Evolutionary conservation across 139 green algal genomes (phyloP).

Genomic region (Picochlorum sp.): DNA sequence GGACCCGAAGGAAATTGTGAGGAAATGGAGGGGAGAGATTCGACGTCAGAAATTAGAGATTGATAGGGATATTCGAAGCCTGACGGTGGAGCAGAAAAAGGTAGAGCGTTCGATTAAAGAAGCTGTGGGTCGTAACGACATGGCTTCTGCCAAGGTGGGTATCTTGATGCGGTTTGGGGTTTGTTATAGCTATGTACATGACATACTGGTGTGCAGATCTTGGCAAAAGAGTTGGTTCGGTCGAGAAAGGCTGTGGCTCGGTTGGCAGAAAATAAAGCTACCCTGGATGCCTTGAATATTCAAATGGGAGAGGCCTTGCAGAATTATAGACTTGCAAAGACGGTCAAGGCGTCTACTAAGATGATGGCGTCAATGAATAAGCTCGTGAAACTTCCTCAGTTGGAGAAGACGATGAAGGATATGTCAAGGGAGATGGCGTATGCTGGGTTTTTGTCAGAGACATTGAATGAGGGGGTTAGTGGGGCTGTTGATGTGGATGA

Average conservation of each 20-base stretch:
- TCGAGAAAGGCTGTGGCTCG: constrained; percentile 42
- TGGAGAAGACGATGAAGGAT: constrained; percentile 68
- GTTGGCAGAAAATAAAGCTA: constrained; percentile 77
- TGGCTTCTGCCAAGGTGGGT: constrained; percentile 45
- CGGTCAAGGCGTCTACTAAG: constrained; percentile 54
- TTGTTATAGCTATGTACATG: not conserved
- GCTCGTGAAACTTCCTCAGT: constrained; percentile 64
- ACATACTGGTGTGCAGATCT: constrained; percentile 26
- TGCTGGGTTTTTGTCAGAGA: constrained; percentile 84
- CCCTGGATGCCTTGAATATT: constrained; percentile 62
- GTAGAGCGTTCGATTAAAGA: constrained; percentile 63
- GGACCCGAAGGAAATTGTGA: constrained; percentile 43
- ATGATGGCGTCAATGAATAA: constrained; percentile 73
- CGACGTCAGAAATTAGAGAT: constrained; percentile 21
- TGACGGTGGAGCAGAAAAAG: constrained; percentile 73
- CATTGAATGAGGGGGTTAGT: constrained; percentile 71
- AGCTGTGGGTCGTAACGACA: constrained; percentile 72
- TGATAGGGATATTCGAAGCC: constrained; percentile 46
- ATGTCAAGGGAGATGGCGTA: constrained; percentile 86
- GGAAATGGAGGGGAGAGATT: constrained; percentile 36
- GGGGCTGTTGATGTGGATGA: constrained; percentile 52
- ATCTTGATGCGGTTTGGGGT: not conserved
- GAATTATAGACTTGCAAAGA: constrained; percentile 50
- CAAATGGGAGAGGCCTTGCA: constrained; percentile 69
- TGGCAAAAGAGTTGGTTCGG: constrained; percentile 73